phyloP scores from a whole-genome alignment of 2,329 filamentous ascomycete genomes.

The Neonectria sp. region DNA sequence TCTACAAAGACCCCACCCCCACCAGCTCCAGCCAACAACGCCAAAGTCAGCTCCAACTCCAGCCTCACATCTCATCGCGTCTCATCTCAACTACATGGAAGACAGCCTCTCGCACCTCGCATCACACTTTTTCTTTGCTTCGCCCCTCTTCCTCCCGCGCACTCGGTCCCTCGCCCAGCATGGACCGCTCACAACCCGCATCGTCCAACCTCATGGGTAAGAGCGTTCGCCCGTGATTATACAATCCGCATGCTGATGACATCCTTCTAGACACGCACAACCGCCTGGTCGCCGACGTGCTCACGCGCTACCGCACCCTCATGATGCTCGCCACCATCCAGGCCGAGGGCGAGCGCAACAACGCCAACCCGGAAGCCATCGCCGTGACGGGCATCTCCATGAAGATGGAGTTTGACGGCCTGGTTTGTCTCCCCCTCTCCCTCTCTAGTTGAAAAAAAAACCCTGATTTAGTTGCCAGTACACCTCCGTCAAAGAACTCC shows the following conservation, averaged over 20 bases:
- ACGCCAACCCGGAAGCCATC: conserved; percentile 58
- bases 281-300: conserved; percentile 61
- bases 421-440: conserved; percentile 47
- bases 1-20: conserved; percentile 38
- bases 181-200: conserved; percentile 53
- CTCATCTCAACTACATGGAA: conserved; percentile 13
- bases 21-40: conserved; percentile 30
- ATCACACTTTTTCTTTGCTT: background rate
- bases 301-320: conserved; percentile 60
- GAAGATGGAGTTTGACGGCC: conserved; percentile 62
- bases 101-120: conserved; percentile 8
- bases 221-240: background rate
- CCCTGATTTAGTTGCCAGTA: conserved; percentile 48
- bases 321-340: conserved; percentile 62
- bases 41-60: conserved; percentile 28
- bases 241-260: background rate
- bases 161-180: conserved; percentile 23
- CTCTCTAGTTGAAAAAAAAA: background rate
- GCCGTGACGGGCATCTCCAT: conserved; percentile 61
- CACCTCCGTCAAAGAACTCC: conserved; percentile 61
- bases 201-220: conserved; percentile 57
- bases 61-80: conserved; percentile 25
- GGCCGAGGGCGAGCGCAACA: conserved; percentile 56
- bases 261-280: conserved; percentile 58
- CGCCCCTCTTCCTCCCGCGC: background rate